A percentile compares a stretch with the other conserved stretches of the same genome.
These are phyloP conservation scores for Alternaria sp. DNA, from an alignment of 2,329 filamentous ascomycete genomes.

Conservation along the genomic window DNA sequence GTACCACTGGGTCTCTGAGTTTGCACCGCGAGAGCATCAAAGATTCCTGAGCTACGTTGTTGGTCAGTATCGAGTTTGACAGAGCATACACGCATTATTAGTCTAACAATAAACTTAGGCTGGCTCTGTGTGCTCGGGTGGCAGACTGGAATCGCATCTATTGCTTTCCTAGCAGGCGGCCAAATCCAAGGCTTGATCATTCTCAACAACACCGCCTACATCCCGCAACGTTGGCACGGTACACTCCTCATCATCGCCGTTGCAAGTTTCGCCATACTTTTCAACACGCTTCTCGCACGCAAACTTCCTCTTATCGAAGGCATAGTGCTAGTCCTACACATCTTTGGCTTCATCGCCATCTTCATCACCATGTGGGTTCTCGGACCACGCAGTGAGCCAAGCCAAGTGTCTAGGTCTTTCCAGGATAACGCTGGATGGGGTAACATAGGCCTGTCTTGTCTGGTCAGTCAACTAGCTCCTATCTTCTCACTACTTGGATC, in stretches of 20 bases:
- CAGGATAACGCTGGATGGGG: slow-evolving; percentile 55
- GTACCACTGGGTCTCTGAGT: slow-evolving; percentile 45
- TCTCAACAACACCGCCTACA: slow-evolving; percentile 50
- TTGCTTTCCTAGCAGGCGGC: slow-evolving; percentile 25
- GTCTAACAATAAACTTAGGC: slow-evolving; percentile 25
- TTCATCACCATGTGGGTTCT: slow-evolving; percentile 47
- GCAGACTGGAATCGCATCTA: slow-evolving; percentile 44
- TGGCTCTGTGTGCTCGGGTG: slow-evolving; percentile 53
- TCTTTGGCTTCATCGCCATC: slow-evolving; percentile 60
- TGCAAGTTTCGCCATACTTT: slow-evolving; percentile 50
- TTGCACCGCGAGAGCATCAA: slow-evolving; percentile 35
- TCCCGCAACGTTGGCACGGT: slow-evolving; percentile 56
- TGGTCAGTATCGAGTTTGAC: slow-evolving; percentile 29
- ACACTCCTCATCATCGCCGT: slow-evolving; percentile 58
- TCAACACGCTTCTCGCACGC: slow-evolving; percentile 51
- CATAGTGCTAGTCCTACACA: slow-evolving; percentile 55
- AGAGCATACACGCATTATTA: no score
- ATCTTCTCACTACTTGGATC: slow-evolving; percentile 45
- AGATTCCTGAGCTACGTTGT: slow-evolving; percentile 36
- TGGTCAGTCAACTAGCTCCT: slow-evolving; percentile 50
- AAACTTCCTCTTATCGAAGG: slow-evolving; percentile 44
- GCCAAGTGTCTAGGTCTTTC: slow-evolving; percentile 56
- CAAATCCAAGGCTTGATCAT: slow-evolving; percentile 39
- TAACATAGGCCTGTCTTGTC: slow-evolving; percentile 51
- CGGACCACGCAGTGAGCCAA: slow-evolving; percentile 43